Evolutionary conservation across 768 basidiomycete genomes (phyloP).

Genomic region (Agrocybe pediades): DNA sequence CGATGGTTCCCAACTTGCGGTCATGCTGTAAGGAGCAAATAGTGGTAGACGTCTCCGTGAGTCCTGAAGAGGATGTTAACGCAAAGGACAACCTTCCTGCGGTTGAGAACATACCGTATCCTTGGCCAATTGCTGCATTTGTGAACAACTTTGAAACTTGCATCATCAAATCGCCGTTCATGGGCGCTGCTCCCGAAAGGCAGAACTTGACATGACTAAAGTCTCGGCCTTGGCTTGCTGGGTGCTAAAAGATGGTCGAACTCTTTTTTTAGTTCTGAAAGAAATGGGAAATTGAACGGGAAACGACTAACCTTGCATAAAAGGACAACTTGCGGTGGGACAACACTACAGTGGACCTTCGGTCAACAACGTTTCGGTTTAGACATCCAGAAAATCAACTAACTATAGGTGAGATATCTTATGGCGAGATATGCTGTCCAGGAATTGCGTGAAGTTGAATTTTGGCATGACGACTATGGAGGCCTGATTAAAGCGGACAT

Average conservation of each 20-base stretch:
- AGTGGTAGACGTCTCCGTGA: slow-evolving; percentile 65
- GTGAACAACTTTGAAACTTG: slow-evolving; percentile 49
- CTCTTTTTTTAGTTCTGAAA: neutral
- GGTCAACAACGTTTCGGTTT: neutral
- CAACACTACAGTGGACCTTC: slow-evolving; percentile 39
- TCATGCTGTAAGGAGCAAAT: slow-evolving; percentile 46
- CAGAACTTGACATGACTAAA: slow-evolving; percentile 53
- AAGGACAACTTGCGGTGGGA: slow-evolving; percentile 67
- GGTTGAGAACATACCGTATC: slow-evolving; percentile 45
- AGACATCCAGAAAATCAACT: slow-evolving; percentile 13
- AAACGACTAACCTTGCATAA: slow-evolving; percentile 58
- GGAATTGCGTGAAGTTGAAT: slow-evolving; percentile 57
- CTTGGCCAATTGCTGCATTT: slow-evolving; percentile 65
- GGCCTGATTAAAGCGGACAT: slow-evolving; percentile 31
- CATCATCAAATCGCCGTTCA: slow-evolving; percentile 56
- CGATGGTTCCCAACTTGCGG: slow-evolving; percentile 48
- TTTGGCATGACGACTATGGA: slow-evolving; percentile 65
- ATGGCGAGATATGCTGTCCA: slow-evolving; percentile 57
- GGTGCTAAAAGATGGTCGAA: slow-evolving; percentile 48
- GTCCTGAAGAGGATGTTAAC: slow-evolving; percentile 38
- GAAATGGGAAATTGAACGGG: neutral
- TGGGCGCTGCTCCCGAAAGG: slow-evolving; percentile 64
- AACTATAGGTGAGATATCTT: slow-evolving; percentile 59
- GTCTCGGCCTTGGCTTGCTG: slow-evolving; percentile 48
- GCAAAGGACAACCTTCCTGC: neutral